Base-by-base conservation (phyloP, 306 rosid species). In the Glycyrrhiza uralensis region DNA sequence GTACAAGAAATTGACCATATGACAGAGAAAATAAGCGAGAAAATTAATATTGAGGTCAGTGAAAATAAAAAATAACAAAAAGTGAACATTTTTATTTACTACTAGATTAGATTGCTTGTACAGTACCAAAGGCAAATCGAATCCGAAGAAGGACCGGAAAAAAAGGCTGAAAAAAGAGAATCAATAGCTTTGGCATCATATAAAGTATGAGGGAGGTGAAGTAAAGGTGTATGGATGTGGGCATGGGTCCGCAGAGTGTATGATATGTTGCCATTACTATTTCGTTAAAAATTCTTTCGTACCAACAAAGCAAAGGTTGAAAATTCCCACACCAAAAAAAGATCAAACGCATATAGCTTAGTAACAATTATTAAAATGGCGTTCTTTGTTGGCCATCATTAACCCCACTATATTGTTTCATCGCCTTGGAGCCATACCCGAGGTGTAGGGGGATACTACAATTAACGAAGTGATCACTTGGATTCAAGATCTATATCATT, bases 261-360 rank as follows among this genome's bases (percentile, higher is more conserved):
- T 63, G 44, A 66, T 51, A 67, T 54, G 36, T 17, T 33, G 49
- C 12, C 22, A 32, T 59, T 68, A 42, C 64, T 54, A 26, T 42
- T 72, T 17, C 36, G 10, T 41, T 38, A 24, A 47, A 81, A 56
- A 80, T 79, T 79, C 83, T 88, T 81, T 76, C 92, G 85, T 90
- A 62, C 62, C 66, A 70, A 59, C 86, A 77, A 87, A 90, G 91
- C 85, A 84, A 90, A 87, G 88, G 44, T 55, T 19, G 44, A 7
- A 52, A 76, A 76, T 56, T 77, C 67, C 46, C 80, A 60, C 71
- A 35, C 60, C 24, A 72, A 75, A 68, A 75, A 68, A 59, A 38
- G 38, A 13, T n/a, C 54, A 64, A 63, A 4, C 52, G 46, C 38
- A 50, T n/a, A n/a, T 20, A 14, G 11, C 66, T 38, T 45, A n/a